These are phyloP conservation scores for Arctostaphylos glauca DNA, from an alignment of 148 eudicot species.

Conservation along the genomic window DNA sequence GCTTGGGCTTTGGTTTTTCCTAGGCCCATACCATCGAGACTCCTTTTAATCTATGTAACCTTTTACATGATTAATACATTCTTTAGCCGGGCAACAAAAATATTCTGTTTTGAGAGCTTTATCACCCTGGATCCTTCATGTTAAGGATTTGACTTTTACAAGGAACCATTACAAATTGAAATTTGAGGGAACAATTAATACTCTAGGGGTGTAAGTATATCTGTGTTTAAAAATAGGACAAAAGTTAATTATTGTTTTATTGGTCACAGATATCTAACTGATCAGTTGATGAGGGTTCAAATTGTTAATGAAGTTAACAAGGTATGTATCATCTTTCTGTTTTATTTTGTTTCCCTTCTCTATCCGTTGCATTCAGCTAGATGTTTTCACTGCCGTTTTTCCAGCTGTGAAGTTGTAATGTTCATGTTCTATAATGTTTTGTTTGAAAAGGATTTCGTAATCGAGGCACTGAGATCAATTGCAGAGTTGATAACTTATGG, in stretches of 20 bases:
- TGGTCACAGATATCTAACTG: slow-evolving; percentile 66
- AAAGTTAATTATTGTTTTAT: slow-evolving; percentile 10
- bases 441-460: slow-evolving; percentile 65
- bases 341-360: background rate
- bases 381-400: background rate
- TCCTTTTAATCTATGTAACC: too few relatives aligned
- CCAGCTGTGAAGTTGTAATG: background rate
- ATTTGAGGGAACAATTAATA: background rate
- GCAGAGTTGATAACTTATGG: slow-evolving; percentile 94
- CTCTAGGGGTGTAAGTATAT: background rate
- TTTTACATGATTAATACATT: too few relatives aligned
- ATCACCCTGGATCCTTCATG: background rate
- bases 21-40: too few relatives aligned
- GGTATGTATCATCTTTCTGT: slow-evolving; percentile 38
- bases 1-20: too few relatives aligned
- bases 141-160: background rate
- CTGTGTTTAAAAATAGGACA: background rate
- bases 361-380: background rate
- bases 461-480: slow-evolving; percentile 91
- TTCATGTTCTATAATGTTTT: slow-evolving; percentile 5
- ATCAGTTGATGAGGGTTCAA: slow-evolving; percentile 83
- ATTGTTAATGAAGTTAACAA: slow-evolving; percentile 90
- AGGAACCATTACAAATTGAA: background rate
- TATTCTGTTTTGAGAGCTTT: too few relatives aligned
- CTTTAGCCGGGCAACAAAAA: too few relatives aligned